Conservation (phyloP, 768 basidiomycete species). For the Hygrophoropsis aurantiaca region DNA sequence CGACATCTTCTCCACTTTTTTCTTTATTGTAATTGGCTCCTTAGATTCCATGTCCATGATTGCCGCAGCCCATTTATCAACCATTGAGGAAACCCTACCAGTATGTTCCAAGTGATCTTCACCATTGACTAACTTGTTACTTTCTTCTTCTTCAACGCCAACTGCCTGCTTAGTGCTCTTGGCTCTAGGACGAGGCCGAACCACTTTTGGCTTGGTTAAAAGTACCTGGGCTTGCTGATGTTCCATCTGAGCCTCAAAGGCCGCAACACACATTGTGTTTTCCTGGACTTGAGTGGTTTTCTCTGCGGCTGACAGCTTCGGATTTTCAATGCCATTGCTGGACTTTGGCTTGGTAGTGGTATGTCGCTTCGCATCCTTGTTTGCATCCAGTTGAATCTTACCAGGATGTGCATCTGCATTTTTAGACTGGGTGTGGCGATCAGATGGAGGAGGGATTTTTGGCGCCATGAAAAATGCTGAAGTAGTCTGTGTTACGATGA, state of each 20-base stretch:
- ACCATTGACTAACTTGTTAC: not conserved
- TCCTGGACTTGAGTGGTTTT: too few species aligned
- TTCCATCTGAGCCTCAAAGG: not conserved
- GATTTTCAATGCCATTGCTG: too few species aligned
- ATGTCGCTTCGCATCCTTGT: too few species aligned
- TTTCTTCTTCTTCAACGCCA: not conserved
- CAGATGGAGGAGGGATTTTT: too few species aligned
- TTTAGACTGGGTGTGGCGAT: too few species aligned
- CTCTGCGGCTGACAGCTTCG: too few species aligned
- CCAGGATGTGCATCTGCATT: too few species aligned
- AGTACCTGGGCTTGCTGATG: not conserved
- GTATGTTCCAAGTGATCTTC: not conserved
- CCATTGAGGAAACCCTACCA: not conserved
- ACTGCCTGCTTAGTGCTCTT: too few species aligned
- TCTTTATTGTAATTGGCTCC: not conserved
- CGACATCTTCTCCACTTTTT: not conserved
- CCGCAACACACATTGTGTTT: not conserved
- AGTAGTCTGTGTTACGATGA: too few species aligned
- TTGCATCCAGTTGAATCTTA: too few species aligned
- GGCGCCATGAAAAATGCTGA: too few species aligned
- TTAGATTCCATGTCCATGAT: not conserved
- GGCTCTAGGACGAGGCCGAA: not conserved
- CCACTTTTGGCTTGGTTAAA: not conserved
- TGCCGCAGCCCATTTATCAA: not conserved
- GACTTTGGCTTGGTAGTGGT: too few species aligned